These are phyloP conservation scores for Huntiella savannae DNA, from an alignment of 2,329 filamentous ascomycete genomes.

Conservation along the genomic window DNA sequence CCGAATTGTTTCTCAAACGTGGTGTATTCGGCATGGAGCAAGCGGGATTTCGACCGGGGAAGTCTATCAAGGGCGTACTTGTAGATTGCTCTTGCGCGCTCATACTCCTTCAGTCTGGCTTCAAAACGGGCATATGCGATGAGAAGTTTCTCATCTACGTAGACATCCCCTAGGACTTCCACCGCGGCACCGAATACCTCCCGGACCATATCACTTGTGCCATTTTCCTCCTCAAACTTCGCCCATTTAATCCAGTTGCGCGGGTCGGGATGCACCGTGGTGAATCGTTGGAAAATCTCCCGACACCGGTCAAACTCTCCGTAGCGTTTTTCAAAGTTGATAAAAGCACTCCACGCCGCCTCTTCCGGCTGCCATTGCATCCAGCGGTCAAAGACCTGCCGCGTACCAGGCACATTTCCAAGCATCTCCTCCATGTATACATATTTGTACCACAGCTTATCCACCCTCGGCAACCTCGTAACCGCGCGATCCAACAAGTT, in stretches of 20 bases:
- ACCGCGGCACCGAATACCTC: slow-evolving; percentile 82
- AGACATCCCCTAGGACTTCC: slow-evolving; percentile 79
- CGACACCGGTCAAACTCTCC: slow-evolving; percentile 80
- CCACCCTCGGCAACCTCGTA: slow-evolving; percentile 70
- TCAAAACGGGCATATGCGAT: slow-evolving; percentile 93
- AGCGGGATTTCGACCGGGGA: slow-evolving; percentile 66
- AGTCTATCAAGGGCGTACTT: slow-evolving; percentile 89
- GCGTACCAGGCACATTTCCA: slow-evolving; percentile 76
- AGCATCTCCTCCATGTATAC: slow-evolving; percentile 98
- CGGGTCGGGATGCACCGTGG: slow-evolving; percentile 79
- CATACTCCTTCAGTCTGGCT: slow-evolving; percentile 84
- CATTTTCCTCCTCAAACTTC: slow-evolving; percentile 88
- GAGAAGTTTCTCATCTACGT: slow-evolving; percentile 90
- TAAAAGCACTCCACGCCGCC: slow-evolving; percentile 86
- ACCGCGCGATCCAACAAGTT: slow-evolving; percentile 93
- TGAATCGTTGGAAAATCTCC: slow-evolving; percentile 77
- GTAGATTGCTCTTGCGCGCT: slow-evolving; percentile 84
- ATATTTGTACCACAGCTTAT: slow-evolving; percentile 99
- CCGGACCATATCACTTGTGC: slow-evolving; percentile 75
- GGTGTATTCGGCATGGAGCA: slow-evolving; percentile 83
- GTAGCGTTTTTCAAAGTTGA: slow-evolving; percentile 92
- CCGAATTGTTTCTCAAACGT: slow-evolving; percentile 98
- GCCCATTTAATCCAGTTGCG: slow-evolving; percentile 99
- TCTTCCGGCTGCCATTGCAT: slow-evolving; percentile 97
- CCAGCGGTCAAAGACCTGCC: slow-evolving; percentile 94